Percentiles rank a stretch among this genome's conserved stretches.
These are phyloP conservation scores for Candida odintsovae DNA, from an alignment of 805 yeast genomes.

Conservation along the genomic window DNA sequence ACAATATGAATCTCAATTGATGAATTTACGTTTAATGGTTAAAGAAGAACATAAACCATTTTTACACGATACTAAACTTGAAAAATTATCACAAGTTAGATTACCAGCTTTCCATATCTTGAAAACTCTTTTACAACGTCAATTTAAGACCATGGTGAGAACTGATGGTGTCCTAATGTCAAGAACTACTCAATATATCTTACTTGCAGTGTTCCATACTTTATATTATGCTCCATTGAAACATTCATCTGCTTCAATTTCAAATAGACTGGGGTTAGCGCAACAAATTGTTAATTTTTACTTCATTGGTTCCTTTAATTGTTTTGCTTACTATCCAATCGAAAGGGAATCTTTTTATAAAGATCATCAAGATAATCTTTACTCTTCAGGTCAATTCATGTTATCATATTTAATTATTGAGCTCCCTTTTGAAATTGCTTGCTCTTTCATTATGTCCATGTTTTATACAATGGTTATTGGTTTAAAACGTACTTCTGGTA, in stretches of 20 bases:
- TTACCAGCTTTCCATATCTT: slow-evolving; percentile 24
- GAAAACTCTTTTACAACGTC: slow-evolving; percentile 28
- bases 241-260: slow-evolving; percentile 43
- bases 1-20: slow-evolving; percentile 30
- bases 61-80: not conserved
- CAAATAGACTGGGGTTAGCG: slow-evolving; percentile 65
- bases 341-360: slow-evolving; percentile 74
- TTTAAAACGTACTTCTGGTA: slow-evolving; percentile 54
- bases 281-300: slow-evolving; percentile 71
- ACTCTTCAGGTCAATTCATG: slow-evolving; percentile 61
- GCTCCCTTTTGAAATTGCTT: slow-evolving; percentile 59
- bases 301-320: slow-evolving; percentile 75
- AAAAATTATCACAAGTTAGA: slow-evolving; percentile 6
- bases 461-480: slow-evolving; percentile 69
- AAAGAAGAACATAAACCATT: too few species aligned
- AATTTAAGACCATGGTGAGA: slow-evolving; percentile 34
- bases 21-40: not conserved
- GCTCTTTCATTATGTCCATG: slow-evolving; percentile 52
- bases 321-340: slow-evolving; percentile 66
- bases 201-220: slow-evolving; percentile 59
- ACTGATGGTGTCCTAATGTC: slow-evolving; percentile 57
- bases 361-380: slow-evolving; percentile 69
- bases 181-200: slow-evolving; percentile 57
- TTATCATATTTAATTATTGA: slow-evolving; percentile 54
- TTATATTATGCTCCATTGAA: slow-evolving; percentile 61